These are phyloP conservation scores for Lepiota brunneoincarnata DNA, from an alignment of 768 basidiomycete genomes.

Conservation along the genomic window DNA sequence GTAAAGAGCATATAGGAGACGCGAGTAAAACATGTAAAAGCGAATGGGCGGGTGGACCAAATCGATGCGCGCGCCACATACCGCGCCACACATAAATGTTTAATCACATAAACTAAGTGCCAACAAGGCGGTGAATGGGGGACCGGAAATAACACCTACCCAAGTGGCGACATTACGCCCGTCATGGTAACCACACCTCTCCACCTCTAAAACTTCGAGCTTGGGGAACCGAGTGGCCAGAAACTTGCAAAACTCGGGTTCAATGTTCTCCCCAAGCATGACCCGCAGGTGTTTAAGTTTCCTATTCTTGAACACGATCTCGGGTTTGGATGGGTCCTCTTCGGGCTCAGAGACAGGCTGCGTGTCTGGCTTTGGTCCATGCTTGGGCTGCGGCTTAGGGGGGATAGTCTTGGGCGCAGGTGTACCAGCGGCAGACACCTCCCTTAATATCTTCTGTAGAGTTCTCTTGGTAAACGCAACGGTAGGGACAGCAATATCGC, in stretches of 20 bases:
- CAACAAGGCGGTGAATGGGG: background rate
- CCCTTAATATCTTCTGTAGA: constrained; percentile 29
- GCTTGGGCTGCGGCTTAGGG: constrained; percentile 7
- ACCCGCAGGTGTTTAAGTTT: constrained; percentile 30
- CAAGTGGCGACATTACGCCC: constrained; percentile 36
- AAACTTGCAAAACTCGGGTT: constrained; percentile 27
- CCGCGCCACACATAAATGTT: background rate
- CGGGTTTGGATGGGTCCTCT: background rate
- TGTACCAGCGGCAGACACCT: constrained; percentile 20
- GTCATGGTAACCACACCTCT: constrained; percentile 40
- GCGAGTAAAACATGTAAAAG: background rate
- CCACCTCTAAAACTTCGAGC: constrained; percentile 38
- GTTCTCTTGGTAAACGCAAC: constrained; percentile 31
- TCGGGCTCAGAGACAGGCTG: background rate
- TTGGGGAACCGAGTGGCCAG: constrained; percentile 31
- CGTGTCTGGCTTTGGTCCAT: background rate
- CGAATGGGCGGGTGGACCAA: too few species aligned
- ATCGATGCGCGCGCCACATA: too few species aligned
- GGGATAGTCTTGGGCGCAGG: constrained; percentile 9
- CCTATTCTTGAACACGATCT: constrained; percentile 15
- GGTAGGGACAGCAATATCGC: constrained; percentile 27
- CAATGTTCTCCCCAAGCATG: constrained; percentile 38
- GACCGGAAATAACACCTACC: constrained; percentile 24
- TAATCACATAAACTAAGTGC: background rate
- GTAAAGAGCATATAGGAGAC: background rate